phyloP scores from a whole-genome alignment of 1,139 yeast genomes.

The Tardiomyces digboiensis region DNA sequence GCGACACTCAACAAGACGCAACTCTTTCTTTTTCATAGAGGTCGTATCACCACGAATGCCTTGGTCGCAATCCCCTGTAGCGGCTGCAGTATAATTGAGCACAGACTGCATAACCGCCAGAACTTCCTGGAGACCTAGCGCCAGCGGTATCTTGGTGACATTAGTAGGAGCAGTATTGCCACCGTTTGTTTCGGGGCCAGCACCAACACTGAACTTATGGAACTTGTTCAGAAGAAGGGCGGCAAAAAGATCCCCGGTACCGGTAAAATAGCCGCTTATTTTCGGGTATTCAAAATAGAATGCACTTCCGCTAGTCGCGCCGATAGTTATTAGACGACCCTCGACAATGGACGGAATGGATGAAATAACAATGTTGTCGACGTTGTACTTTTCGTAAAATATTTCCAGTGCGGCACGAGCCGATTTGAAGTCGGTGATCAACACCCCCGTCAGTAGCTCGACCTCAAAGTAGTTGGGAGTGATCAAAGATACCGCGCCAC shows the following conservation, averaged over 20 bases:
- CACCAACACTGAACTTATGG: constrained; percentile 22
- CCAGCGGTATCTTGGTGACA: constrained; percentile 14
- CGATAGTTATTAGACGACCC: constrained; percentile 40
- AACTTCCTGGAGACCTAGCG: constrained; percentile 38
- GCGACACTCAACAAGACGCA: constrained; percentile 12
- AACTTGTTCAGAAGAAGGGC: constrained; percentile 63
- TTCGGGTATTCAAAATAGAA: constrained; percentile 41
- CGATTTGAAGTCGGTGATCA: constrained; percentile 33
- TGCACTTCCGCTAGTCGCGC: constrained; percentile 30
- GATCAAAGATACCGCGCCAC: constrained; percentile 49
- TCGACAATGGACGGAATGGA: constrained; percentile 34
- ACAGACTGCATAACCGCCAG: constrained; percentile 41
- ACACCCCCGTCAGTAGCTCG: constrained; percentile 54
- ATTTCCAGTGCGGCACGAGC: constrained; percentile 38
- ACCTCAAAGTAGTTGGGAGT: constrained; percentile 94
- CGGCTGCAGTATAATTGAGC: constrained; percentile 19
- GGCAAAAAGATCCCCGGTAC: constrained; percentile 88
- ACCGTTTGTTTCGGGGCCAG: background rate
- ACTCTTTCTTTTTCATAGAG: constrained; percentile 17
- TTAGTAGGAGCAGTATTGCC: too few species aligned
- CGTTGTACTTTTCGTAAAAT: constrained; percentile 42
- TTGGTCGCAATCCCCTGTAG: constrained; percentile 5
- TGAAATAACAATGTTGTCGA: constrained; percentile 62
- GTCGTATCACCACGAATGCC: constrained; percentile 8
- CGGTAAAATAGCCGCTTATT: constrained; percentile 72